A percentile compares a stretch with the other conserved stretches of the same genome.
Conservation (phyloP, 2,329 filamentous ascomycete species). For the Berkeleyomyces basicola region DNA sequence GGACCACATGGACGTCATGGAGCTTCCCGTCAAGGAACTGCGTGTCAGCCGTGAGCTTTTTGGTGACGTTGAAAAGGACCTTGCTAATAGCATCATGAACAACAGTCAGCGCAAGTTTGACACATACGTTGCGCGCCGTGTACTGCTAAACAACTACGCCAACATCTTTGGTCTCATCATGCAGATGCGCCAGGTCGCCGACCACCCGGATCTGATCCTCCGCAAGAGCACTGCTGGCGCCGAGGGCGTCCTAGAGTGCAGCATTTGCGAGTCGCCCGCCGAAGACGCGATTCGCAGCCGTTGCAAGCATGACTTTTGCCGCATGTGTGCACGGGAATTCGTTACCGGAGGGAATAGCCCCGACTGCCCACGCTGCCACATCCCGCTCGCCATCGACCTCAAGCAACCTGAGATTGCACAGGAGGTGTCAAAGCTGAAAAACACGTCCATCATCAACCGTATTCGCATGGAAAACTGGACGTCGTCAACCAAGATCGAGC, state of each 20-base stretch:
- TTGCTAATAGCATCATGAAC: conserved; percentile 89
- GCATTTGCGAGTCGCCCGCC: conserved; percentile 89
- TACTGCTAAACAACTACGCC: conserved; percentile 92
- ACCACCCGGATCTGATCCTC: conserved; percentile 85
- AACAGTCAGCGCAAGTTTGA: conserved; percentile 80
- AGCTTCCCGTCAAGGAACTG: conserved; percentile 87
- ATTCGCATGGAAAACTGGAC: conserved; percentile 99
- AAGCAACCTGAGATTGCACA: conserved; percentile 93
- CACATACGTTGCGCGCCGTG: conserved; percentile 85
- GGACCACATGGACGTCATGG: conserved; percentile 87
- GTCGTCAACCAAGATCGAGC: conserved; percentile 93
- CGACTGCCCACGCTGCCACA: conserved; percentile 84
- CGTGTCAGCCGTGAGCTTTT: conserved; percentile 91
- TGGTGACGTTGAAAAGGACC: conserved; percentile 87
- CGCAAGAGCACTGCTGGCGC: conserved; percentile 62
- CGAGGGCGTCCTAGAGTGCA: conserved; percentile 80
- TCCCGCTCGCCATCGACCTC: conserved; percentile 74
- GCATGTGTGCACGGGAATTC: conserved; percentile 31
- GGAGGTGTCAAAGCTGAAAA: conserved; percentile 61
- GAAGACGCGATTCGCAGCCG: conserved; percentile 86
- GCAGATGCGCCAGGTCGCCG: conserved; percentile 96
- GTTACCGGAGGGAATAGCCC: conserved; percentile 60
- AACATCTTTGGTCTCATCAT: conserved; percentile 98
- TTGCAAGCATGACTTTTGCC: conserved; percentile 64
- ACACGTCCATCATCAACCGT: conserved; percentile 92